phyloP scores from a whole-genome alignment of 1,139 yeast species.

The Magnusiomyces tetraspermus region DNA sequence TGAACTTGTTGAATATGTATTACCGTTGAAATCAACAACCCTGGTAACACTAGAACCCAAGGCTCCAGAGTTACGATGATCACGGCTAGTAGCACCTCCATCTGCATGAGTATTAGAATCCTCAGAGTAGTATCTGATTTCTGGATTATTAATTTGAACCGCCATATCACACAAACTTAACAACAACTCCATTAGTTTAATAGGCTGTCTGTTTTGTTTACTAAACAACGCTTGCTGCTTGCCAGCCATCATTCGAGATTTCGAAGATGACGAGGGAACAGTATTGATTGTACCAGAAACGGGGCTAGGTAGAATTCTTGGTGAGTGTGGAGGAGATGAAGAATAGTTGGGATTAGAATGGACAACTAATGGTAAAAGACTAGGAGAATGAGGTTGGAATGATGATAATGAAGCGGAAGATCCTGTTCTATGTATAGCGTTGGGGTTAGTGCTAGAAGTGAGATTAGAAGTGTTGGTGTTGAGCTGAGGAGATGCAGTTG shows the following conservation, averaged over 20 bases:
- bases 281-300: too few species aligned
- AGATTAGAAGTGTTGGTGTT: conserved; percentile 16
- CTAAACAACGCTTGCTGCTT: conserved; percentile 17
- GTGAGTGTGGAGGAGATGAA: conserved; percentile 12
- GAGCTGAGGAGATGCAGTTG: conserved; percentile 18
- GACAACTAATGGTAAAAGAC: not conserved
- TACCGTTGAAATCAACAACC: conserved; percentile 11
- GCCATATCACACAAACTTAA: conserved; percentile 71
- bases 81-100: conserved; percentile 16
- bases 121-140: conserved; percentile 15
- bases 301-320: conserved; percentile 10
- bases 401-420: conserved; percentile 7
- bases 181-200: conserved; percentile 55
- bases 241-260: conserved; percentile 10
- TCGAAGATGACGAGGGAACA: conserved; percentile 7
- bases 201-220: conserved; percentile 43
- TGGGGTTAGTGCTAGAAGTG: conserved; percentile 6
- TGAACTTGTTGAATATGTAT: not conserved
- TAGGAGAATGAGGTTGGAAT: not conserved
- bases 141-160: conserved; percentile 53
- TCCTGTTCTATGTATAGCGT: not conserved
- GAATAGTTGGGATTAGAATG: not conserved
- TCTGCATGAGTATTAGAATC: conserved; percentile 9
- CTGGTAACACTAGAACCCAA: not conserved
- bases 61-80: not conserved